Evolutionary conservation across 306 rosid genomes (phyloP), one percentile per base, ranked within the genome.

Genomic region (Morella rubra): DNA sequence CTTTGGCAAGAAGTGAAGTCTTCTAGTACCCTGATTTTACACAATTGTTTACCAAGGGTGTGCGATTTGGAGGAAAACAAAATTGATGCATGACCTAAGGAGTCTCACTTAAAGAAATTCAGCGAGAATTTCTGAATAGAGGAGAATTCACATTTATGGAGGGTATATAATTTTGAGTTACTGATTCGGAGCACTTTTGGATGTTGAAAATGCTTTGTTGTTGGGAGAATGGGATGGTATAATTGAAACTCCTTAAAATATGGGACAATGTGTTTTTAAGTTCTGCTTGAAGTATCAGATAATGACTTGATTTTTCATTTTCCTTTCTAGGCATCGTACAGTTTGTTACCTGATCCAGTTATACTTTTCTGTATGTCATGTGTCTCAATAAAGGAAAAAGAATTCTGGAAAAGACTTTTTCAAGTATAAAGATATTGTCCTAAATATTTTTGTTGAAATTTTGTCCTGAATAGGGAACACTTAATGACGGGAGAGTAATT

Each of bases 401-500:
- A 12, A 60, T 4, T n/a, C 44, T 1, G 0, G 10, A 13, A 14
- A 61, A 61, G 16, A 13, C 11, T 14, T 27, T 10, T 27, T 60
- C 2, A 18, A 9, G 3, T 5, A 24, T 13, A 61, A 27, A 32
- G 42, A 12, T 27, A 11, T 61, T 16, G 18, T 1, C 5, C 64
- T 12, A 16, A 52, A 18, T 64, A 37, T 64, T 65, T 4, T 65
- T 65, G 16, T 65, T 15, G 13, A n/a, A 6, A 11, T 42, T 32
- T 74, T 77, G 50, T 79, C 13, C 73, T 67, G 27, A 19, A 44
- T n/a, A 93, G 98, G 98, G 98, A 66, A 85, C 49, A 45, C 97
- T 89, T 51, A 40, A 80, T 32, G 96, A 93, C 82, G 97, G 97
- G 65, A 91, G 93, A 83, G 89, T 81, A 18, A 76, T 91, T 60